A percentile compares a stretch with the other conserved stretches of the same genome.
Conservation (phyloP, 1,284 basidiomycete species). For the Puccinia polysora region DNA sequence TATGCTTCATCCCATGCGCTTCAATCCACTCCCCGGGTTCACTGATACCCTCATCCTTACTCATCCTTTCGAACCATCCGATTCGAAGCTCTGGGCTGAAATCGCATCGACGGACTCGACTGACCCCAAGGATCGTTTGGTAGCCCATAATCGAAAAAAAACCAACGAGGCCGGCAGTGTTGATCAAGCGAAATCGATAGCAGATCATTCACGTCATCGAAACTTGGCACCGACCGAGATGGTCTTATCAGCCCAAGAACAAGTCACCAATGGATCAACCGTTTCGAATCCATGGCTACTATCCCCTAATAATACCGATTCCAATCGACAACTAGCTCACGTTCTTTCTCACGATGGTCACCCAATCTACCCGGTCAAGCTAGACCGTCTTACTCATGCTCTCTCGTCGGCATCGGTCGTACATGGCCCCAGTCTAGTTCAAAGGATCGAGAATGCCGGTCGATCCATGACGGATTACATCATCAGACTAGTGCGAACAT, state of each 20-base stretch:
- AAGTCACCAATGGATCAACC: conserved; percentile 28
- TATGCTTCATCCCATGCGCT: neutral
- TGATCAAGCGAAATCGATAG: neutral
- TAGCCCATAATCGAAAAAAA: conserved; percentile 40
- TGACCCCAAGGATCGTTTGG: conserved; percentile 30
- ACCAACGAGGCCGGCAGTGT: conserved; percentile 11
- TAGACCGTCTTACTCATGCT: conserved; percentile 29
- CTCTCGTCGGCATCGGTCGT: conserved; percentile 21
- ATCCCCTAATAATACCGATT: neutral
- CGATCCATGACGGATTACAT: conserved; percentile 32
- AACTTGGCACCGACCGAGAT: conserved; percentile 38
- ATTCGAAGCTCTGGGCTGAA: conserved; percentile 34
- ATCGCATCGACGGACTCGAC: conserved; percentile 34
- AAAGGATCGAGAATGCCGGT: conserved; percentile 33
- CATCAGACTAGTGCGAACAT: conserved; percentile 10
- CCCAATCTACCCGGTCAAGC: conserved; percentile 30
- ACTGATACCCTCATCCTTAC: neutral
- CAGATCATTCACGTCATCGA: conserved; percentile 3
- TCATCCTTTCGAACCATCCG: neutral
- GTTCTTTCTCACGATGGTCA: conserved; percentile 25
- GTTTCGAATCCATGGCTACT: conserved; percentile 24
- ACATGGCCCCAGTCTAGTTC: conserved; percentile 30
- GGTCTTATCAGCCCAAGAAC: conserved; percentile 33
- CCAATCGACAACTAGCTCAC: neutral
- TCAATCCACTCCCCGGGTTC: neutral